A percentile compares a stretch with the other conserved stretches of the same genome.
These are phyloP conservation scores for Auriscalpium orientale DNA, from an alignment of 768 basidiomycete species.

Conservation along the genomic window DNA sequence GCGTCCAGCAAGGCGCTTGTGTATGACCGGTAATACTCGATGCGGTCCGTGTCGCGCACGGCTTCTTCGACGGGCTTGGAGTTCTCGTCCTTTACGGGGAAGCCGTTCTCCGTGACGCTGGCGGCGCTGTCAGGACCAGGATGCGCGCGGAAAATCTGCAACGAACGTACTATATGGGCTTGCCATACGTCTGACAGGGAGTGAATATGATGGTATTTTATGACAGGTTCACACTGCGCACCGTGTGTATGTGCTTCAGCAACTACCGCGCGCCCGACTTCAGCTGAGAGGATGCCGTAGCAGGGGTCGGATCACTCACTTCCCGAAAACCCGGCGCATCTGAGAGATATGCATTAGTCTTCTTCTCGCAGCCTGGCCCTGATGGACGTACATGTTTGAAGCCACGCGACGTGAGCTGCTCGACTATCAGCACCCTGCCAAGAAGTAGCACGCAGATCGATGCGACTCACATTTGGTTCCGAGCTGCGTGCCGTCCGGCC, in stretches of 20 bases:
- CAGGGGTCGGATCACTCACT: conserved; percentile 10
- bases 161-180: conserved; percentile 27
- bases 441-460: not conserved
- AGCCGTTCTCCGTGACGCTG: conserved; percentile 40
- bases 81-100: conserved; percentile 33
- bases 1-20: conserved; percentile 31
- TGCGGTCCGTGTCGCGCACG: conserved; percentile 31
- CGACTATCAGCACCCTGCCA: not conserved
- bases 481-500: conserved; percentile 56
- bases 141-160: not conserved
- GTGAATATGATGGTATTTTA: not conserved
- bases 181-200: conserved; percentile 25
- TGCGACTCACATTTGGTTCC: conserved; percentile 46
- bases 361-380: not conserved
- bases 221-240: conserved; percentile 8
- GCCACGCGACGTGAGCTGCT: conserved; percentile 29
- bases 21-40: conserved; percentile 33
- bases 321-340: conserved; percentile 31
- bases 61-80: conserved; percentile 26
- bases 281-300: not conserved
- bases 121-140: not conserved
- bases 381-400: conserved; percentile 26
- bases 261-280: conserved; percentile 15
- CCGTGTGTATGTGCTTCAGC: conserved; percentile 34
- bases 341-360: not conserved